phyloP scores from a whole-genome alignment of 2,329 filamentous ascomycete species.

The Penicillium sp. region DNA sequence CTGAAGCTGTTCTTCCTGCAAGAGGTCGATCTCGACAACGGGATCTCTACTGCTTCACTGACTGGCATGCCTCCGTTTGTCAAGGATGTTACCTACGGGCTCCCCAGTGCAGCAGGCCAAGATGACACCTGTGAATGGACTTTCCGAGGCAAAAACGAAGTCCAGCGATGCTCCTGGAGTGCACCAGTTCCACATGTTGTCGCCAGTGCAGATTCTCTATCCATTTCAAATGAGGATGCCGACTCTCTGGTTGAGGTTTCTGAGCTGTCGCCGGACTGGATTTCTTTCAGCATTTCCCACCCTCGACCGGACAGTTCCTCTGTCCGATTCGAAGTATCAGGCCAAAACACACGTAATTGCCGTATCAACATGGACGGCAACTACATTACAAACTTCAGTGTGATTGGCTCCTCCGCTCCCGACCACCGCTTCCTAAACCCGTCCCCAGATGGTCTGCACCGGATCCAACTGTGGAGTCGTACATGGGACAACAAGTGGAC shows the following conservation, averaged over 20 bases:
- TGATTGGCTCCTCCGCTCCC: constrained; percentile 59
- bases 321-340: constrained; percentile 65
- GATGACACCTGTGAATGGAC: constrained; percentile 51
- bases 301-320: constrained; percentile 39
- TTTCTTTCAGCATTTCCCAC: constrained; percentile 62
- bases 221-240: neutral
- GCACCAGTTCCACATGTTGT: constrained; percentile 67
- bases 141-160: constrained; percentile 25
- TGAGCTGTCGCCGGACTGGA: constrained; percentile 56
- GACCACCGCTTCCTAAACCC: constrained; percentile 66
- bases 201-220: constrained; percentile 30
- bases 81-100: constrained; percentile 60
- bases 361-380: constrained; percentile 67
- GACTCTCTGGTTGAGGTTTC: constrained; percentile 13
- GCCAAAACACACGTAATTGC: constrained; percentile 75
- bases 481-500: constrained; percentile 75
- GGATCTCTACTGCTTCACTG: constrained; percentile 67
- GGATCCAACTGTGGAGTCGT: constrained; percentile 78
- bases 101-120: constrained; percentile 70
- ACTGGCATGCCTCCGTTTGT: constrained; percentile 68
- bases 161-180: constrained; percentile 64
- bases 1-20: constrained; percentile 89
- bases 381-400: constrained; percentile 60
- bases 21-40: constrained; percentile 70
- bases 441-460: constrained; percentile 61